Evolutionary conservation across 2,329 filamentous ascomycete species (phyloP).

Genomic region (Fusarium sp.): DNA sequence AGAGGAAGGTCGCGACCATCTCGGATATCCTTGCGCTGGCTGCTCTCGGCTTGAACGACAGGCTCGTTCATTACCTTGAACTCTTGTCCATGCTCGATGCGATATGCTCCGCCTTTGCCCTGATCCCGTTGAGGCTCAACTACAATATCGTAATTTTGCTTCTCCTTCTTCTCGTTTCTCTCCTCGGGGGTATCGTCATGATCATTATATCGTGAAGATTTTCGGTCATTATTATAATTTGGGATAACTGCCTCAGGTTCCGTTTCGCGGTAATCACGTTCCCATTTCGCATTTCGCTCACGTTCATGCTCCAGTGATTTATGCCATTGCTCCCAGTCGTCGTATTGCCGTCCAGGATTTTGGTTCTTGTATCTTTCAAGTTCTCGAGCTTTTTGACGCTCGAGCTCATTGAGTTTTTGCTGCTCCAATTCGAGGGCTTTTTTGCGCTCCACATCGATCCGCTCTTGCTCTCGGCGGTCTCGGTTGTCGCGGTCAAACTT

Average conservation of each 20-base stretch:
- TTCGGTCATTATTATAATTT: conserved; percentile 50
- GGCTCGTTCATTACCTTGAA: conserved; percentile 42
- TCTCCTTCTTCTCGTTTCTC: conserved; percentile 41
- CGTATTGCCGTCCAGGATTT: conserved; percentile 8
- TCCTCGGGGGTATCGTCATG: conserved; percentile 49
- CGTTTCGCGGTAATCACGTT: conserved; percentile 47
- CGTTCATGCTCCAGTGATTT: conserved; percentile 29
- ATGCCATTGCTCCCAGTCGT: conserved; percentile 35
- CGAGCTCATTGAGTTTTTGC: conserved; percentile 40
- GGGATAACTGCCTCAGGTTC: conserved; percentile 49
- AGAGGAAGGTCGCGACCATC: conserved; percentile 47
- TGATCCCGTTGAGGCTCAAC: conserved; percentile 43
- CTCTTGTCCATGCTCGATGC: conserved; percentile 50
- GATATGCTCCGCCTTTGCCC: conserved; percentile 47
- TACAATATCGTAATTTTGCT: conserved; percentile 45
- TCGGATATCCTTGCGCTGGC: conserved; percentile 43
- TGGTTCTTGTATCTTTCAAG: conserved; percentile 19
- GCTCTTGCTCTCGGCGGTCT: conserved; percentile 33
- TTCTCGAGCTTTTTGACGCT: conserved; percentile 33
- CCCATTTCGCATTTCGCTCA: conserved; percentile 37
- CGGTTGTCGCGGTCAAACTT: conserved; percentile 36
- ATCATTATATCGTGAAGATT: conserved; percentile 52
- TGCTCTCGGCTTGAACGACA: conserved; percentile 41
- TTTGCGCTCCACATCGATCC: conserved; percentile 39
- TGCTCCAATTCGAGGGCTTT: conserved; percentile 35